Evolutionary conservation across 768 basidiomycete genomes (phyloP).

Genomic region (Thelephora aurantiotincta): DNA sequence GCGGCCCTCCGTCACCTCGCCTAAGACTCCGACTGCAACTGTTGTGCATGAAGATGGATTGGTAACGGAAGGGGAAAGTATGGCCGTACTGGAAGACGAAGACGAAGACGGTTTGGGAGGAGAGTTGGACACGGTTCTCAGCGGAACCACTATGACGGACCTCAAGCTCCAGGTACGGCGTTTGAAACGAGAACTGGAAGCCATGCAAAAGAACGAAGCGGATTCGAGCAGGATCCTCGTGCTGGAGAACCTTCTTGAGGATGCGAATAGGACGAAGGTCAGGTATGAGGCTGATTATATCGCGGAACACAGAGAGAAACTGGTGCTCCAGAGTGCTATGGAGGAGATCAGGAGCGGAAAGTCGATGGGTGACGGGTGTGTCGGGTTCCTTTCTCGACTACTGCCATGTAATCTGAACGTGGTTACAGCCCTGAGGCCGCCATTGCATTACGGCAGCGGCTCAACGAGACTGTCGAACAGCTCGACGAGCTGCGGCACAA

Average conservation of each 20-base stretch:
- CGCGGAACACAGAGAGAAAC: constrained; percentile 67
- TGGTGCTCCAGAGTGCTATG: constrained; percentile 65
- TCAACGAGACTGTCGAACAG: constrained; percentile 80
- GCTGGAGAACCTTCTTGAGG: constrained; percentile 84
- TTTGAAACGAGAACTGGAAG: constrained; percentile 69
- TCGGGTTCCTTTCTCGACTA: constrained; percentile 2
- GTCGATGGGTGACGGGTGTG: constrained; percentile 68
- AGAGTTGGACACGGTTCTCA: constrained; percentile 78
- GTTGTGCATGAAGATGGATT: constrained; percentile 13
- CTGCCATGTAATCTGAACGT: constrained; percentile 1
- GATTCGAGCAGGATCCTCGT: constrained; percentile 69
- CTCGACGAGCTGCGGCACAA: constrained; percentile 56
- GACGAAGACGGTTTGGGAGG: constrained; percentile 52
- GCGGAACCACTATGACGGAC: constrained; percentile 82
- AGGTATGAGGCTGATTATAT: constrained; percentile 85
- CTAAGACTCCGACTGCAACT: constrained; percentile 1
- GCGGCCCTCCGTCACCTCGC: constrained; percentile 17
- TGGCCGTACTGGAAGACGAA: constrained; percentile 21
- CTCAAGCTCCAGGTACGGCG: constrained; percentile 78
- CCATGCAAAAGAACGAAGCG: constrained; percentile 56
- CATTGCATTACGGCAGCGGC: constrained; percentile 73
- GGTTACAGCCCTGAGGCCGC: constrained; percentile 61
- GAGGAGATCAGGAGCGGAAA: constrained; percentile 88
- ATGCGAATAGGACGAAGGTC: constrained; percentile 81
- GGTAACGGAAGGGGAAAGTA: constrained; percentile 31